phyloP scores from a whole-genome alignment of 805 yeast species.

The Teunomyces stri region DNA sequence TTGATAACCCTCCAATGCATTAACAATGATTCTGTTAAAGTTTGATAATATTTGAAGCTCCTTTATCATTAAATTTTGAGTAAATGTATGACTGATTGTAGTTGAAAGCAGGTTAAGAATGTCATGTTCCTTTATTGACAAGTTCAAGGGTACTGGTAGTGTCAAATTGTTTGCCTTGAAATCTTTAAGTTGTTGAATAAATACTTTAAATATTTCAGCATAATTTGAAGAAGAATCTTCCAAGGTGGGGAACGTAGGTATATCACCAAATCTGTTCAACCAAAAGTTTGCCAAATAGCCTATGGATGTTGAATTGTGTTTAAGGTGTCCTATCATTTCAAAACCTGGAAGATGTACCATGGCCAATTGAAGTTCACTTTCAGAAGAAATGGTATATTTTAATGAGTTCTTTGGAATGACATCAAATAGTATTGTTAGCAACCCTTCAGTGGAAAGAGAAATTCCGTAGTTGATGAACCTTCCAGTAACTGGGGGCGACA shows the following conservation, averaged over 20 bases:
- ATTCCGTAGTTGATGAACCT: constrained; percentile 25
- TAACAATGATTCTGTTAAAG: constrained; percentile 19
- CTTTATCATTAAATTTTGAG: constrained; percentile 14
- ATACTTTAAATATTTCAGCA: constrained; percentile 8
- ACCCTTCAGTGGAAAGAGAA: constrained; percentile 15
- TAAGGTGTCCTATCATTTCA: background rate
- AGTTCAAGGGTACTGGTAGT: background rate
- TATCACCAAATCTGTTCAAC: constrained; percentile 16
- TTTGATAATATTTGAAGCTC: constrained; percentile 20
- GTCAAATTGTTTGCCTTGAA: constrained; percentile 14
- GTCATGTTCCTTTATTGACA: background rate
- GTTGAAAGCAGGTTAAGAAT: background rate
- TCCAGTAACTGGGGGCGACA: constrained; percentile 23
- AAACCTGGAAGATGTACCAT: constrained; percentile 17
- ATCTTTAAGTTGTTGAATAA: constrained; percentile 12
- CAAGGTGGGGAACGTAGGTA: constrained; percentile 19
- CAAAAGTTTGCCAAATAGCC: constrained; percentile 21
- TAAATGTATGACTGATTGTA: constrained; percentile 14
- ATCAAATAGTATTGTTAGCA: constrained; percentile 23
- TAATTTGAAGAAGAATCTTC: constrained; percentile 2
- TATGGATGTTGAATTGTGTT: constrained; percentile 17
- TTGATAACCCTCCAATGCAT: constrained; percentile 12
- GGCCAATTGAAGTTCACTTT: constrained; percentile 22
- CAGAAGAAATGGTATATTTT: constrained; percentile 25
- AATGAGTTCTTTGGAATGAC: constrained; percentile 25